phyloP scores from a whole-genome alignment of 164 flowering plant species.

The Nelumbo lutea region DNA sequence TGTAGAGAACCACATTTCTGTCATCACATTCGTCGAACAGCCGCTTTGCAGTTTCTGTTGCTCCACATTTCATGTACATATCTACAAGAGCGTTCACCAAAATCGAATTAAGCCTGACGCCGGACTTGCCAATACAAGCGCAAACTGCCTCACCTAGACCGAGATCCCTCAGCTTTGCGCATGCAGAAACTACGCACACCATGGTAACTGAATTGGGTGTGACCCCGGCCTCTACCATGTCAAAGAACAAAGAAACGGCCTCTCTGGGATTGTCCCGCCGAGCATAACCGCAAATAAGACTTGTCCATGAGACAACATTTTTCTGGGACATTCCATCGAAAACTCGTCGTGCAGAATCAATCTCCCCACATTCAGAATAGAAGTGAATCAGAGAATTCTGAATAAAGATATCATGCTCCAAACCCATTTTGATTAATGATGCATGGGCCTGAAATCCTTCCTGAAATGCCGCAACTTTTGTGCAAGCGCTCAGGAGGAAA shows the following conservation, averaged over 20 bases:
- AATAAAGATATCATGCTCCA: constrained; percentile 33
- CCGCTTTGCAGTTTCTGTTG: constrained; percentile 28
- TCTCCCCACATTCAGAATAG: constrained; percentile 44
- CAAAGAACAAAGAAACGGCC: constrained; percentile 51
- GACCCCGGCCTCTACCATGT: constrained; percentile 38
- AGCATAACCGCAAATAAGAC: constrained; percentile 50
- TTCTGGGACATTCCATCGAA: constrained; percentile 53
- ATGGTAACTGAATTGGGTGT: constrained; percentile 52
- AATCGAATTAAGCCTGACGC: constrained; percentile 26
- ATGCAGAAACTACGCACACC: constrained; percentile 55
- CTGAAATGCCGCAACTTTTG: constrained; percentile 24
- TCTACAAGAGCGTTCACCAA: constrained; percentile 56
- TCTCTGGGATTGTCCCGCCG: constrained; percentile 25
- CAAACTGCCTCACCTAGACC: constrained; percentile 31
- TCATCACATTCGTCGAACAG: constrained; percentile 40
- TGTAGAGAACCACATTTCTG: constrained; percentile 44
- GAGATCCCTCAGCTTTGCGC: constrained; percentile 51
- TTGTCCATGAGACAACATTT: constrained; percentile 68
- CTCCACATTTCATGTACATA: constrained; percentile 66
- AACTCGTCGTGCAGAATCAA: constrained; percentile 31
- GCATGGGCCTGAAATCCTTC: constrained; percentile 56
- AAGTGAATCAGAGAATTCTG: constrained; percentile 50
- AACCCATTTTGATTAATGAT: constrained; percentile 38
- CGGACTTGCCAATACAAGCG: constrained; percentile 27
- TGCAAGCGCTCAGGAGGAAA: constrained; percentile 43